A percentile compares a stretch with the other conserved stretches of the same genome.
phyloP scores from a whole-genome alignment of 2,329 filamentous ascomycete species.

The Cordyceps tenuipes region DNA sequence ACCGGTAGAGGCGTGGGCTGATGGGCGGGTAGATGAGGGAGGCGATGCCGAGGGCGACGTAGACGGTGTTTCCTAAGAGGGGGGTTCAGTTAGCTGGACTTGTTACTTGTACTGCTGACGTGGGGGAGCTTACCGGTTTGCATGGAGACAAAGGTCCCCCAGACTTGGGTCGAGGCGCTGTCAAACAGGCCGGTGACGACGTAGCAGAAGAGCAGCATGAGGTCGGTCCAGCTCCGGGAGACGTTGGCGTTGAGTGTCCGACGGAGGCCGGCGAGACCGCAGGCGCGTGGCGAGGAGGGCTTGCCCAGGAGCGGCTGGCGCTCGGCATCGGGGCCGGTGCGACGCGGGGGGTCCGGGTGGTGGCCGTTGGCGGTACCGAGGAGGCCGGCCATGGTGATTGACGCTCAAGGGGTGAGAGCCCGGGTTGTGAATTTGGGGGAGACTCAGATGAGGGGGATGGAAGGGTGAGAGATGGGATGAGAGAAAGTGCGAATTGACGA shows the following conservation, averaged over 20 bases:
- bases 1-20: slow-evolving; percentile 40
- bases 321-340: slow-evolving; percentile 19
- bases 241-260: slow-evolving; percentile 38
- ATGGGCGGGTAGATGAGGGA: slow-evolving; percentile 33
- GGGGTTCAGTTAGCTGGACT: too few relatives aligned
- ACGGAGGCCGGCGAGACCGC: slow-evolving; percentile 21
- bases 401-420: too few relatives aligned
- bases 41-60: slow-evolving; percentile 65
- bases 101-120: too few relatives aligned
- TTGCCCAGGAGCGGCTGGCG: slow-evolving; percentile 27
- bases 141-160: slow-evolving; percentile 77
- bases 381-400: slow-evolving; percentile 13
- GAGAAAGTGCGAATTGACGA: background rate
- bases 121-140: slow-evolving; percentile 68
- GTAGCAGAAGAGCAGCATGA: slow-evolving; percentile 64
- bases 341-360: background rate
- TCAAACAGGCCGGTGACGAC: slow-evolving; percentile 71
- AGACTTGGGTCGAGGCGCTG: slow-evolving; percentile 66
- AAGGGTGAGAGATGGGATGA: background rate
- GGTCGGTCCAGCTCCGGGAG: slow-evolving; percentile 54
- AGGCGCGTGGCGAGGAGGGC: background rate
- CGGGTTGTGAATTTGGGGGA: too few relatives aligned
- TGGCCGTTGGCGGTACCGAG: slow-evolving; percentile 15
- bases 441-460: background rate
- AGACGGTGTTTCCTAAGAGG: slow-evolving; percentile 76